Percentiles rank a stretch among this genome's conserved stretches.
These are phyloP conservation scores for Casuarina equisetifolia DNA, from an alignment of 306 rosid species.

Conservation along the genomic window DNA sequence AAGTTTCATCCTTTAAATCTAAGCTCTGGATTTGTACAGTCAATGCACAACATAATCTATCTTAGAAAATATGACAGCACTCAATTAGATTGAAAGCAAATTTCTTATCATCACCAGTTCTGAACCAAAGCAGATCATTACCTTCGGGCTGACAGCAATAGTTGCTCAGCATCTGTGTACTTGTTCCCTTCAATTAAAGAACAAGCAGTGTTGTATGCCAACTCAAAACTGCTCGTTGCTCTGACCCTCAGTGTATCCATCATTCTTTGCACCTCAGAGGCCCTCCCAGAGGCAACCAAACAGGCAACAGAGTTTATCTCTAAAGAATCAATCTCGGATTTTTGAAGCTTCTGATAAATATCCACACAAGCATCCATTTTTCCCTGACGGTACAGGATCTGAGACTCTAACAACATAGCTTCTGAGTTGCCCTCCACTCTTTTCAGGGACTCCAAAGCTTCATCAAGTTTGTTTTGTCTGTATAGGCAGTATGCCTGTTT, in stretches of 20 bases:
- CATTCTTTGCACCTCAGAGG: conserved; percentile 76
- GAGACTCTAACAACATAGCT: conserved; percentile 77
- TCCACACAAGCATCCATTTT: conserved; percentile 89
- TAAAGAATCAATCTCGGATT: conserved; percentile 71
- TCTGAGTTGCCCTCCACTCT: conserved; percentile 56
- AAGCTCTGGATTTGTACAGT: background rate
- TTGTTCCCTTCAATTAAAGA: conserved; percentile 69
- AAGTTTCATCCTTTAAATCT: conserved; percentile 1
- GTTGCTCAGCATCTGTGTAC: conserved; percentile 85
- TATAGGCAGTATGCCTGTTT: conserved; percentile 93
- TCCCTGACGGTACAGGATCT: conserved; percentile 86
- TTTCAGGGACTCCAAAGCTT: conserved; percentile 70
- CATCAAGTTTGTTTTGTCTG: conserved; percentile 88
- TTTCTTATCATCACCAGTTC: no score
- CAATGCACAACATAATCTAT: no score
- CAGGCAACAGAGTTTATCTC: conserved; percentile 85
- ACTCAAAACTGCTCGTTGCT: conserved; percentile 87
- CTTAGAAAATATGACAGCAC: background rate
- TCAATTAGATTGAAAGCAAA: background rate
- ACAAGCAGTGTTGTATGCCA: conserved; percentile 93
- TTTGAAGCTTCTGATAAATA: conserved; percentile 80
- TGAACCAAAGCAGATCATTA: conserved; percentile 32
- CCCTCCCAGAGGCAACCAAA: conserved; percentile 80
- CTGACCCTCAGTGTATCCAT: conserved; percentile 70
- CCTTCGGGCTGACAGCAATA: conserved; percentile 83